These are phyloP conservation scores for Calonectria pseudoreteaudii DNA, from an alignment of 2,329 filamentous ascomycete genomes.

Conservation along the genomic window DNA sequence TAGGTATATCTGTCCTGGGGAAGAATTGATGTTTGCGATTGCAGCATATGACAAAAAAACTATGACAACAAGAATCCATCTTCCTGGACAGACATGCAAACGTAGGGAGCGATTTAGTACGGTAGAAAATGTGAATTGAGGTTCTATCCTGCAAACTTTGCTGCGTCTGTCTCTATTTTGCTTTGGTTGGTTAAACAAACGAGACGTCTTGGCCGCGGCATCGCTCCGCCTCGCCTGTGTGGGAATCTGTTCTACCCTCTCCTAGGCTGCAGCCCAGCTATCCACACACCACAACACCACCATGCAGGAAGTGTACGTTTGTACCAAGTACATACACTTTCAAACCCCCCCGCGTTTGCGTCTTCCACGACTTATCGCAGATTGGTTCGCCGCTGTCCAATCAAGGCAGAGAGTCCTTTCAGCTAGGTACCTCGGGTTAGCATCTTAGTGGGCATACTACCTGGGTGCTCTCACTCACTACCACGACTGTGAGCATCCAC, in stretches of 20 bases:
- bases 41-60: background rate
- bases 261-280: background rate
- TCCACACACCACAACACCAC: conserved; percentile 2
- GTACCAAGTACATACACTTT: conserved; percentile 8
- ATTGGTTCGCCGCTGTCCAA: background rate
- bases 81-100: background rate
- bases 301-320: background rate
- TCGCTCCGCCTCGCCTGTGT: background rate
- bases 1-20: background rate
- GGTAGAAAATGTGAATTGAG: background rate
- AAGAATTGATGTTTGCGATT: background rate
- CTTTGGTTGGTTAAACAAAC: background rate
- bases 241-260: background rate
- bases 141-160: background rate
- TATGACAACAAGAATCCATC: too few species aligned
- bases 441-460: background rate
- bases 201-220: background rate
- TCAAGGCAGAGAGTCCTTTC: background rate
- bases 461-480: background rate
- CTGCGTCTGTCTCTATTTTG: background rate
- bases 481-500: background rate
- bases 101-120: background rate
- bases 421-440: conserved; percentile 10
- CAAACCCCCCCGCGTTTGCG: conserved; percentile 11
- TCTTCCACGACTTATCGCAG: background rate